A percentile compares a stretch with the other conserved stretches of the same genome.
Evolutionary conservation across 371 early-diverging fungal species (phyloP).

Genomic region (Chytridiales sp.): DNA sequence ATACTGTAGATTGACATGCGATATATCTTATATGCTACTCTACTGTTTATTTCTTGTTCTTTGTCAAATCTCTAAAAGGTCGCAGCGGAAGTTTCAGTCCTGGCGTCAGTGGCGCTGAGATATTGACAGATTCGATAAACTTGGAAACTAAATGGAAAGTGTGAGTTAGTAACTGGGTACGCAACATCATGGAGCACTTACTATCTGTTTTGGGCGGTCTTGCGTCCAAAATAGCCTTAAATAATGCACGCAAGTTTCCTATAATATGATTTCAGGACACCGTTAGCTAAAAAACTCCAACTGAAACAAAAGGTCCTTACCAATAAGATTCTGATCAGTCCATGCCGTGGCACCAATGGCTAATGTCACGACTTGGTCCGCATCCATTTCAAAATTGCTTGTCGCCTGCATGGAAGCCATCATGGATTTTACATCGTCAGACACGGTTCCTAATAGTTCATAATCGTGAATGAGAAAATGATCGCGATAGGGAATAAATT

Average conservation of each 20-base stretch:
- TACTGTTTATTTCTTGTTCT: neutral
- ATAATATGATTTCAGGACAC: neutral
- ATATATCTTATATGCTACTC: too few relatives aligned
- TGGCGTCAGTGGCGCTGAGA: conserved; percentile 37
- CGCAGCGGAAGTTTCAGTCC: conserved; percentile 36
- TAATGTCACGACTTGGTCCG: conserved; percentile 32
- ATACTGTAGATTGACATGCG: too few relatives aligned
- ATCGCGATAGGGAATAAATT: too few relatives aligned
- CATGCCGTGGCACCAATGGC: conserved; percentile 25
- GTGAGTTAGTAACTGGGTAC: neutral
- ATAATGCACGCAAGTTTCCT: conserved; percentile 33
- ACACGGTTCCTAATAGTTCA: conserved; percentile 40
- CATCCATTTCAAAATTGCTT: conserved; percentile 37
- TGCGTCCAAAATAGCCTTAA: conserved; percentile 23
- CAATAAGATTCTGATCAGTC: conserved; percentile 22
- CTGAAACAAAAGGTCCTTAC: neutral
- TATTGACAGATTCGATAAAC: conserved; percentile 32
- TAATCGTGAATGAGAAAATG: neutral
- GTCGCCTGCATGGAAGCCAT: conserved; percentile 34
- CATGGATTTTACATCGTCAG: conserved; percentile 41
- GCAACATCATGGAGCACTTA: conserved; percentile 6
- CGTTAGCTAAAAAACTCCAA: neutral
- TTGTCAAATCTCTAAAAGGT: conserved; percentile 20
- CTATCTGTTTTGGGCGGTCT: conserved; percentile 39
- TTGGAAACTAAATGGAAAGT: conserved; percentile 25